Evolutionary conservation across 805 yeast genomes (phyloP).

Genomic region (Saturnispora gosingensis): DNA sequence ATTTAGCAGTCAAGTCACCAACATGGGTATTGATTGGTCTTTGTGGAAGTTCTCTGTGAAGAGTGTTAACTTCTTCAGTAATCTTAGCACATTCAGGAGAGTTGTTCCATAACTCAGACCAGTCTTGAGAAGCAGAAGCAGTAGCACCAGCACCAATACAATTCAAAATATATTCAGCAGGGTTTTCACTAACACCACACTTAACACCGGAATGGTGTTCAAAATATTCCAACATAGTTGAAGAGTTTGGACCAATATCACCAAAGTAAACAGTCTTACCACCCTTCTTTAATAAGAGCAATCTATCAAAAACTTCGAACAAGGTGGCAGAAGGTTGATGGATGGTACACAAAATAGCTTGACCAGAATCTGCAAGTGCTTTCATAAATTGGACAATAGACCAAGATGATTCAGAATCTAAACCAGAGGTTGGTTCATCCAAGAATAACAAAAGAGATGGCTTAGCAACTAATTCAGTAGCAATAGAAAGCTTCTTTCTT

Average conservation of each 20-base stretch:
- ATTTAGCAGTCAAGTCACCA: slow-evolving; percentile 26
- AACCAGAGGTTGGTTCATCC: slow-evolving; percentile 54
- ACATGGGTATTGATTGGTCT: slow-evolving; percentile 19
- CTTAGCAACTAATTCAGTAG: slow-evolving; percentile 45
- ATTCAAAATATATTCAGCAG: slow-evolving; percentile 67
- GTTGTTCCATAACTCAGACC: slow-evolving; percentile 54
- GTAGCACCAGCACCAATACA: slow-evolving; percentile 81
- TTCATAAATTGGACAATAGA: slow-evolving; percentile 44
- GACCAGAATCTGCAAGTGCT: slow-evolving; percentile 42
- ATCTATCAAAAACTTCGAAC: slow-evolving; percentile 35
- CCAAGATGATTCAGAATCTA: slow-evolving; percentile 51
- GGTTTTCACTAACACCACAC: slow-evolving; percentile 56
- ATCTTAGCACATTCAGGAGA: slow-evolving; percentile 26
- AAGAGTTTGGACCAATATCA: slow-evolving; percentile 40
- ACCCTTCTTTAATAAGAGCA: slow-evolving; percentile 40
- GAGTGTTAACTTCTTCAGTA: slow-evolving; percentile 25
- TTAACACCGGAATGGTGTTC: slow-evolving; percentile 51
- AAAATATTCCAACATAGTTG: slow-evolving; percentile 36
- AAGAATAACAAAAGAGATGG: slow-evolving; percentile 44
- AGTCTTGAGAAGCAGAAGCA: slow-evolving; percentile 48
- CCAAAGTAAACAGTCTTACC: slow-evolving; percentile 47
- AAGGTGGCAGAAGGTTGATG: slow-evolving; percentile 42
- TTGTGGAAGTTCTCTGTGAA: slow-evolving; percentile 22
- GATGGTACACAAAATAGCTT: slow-evolving; percentile 47
- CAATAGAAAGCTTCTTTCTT: slow-evolving; percentile 44